Base-by-base conservation (phyloP, 352 stramenopile genomes). In the Phytopythium cucurbitacearum region DNA sequence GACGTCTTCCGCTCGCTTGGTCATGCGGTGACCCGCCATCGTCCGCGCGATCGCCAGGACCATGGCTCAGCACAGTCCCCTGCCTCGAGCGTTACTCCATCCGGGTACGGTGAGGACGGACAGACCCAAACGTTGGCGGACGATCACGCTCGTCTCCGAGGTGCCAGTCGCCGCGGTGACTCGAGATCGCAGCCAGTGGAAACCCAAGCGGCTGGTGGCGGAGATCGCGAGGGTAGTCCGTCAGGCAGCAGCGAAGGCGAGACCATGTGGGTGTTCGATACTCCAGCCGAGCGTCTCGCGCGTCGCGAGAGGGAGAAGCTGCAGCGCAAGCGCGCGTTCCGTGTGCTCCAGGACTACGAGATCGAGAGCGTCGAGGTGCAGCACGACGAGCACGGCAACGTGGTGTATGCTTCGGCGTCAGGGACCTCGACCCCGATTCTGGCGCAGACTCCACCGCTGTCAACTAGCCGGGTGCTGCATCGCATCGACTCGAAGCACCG, bases 221-320 rank as follows among this genome's bases (percentile, higher is more conserved):
- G 10, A 15, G 13, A 13, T 10, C 44, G 28, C 28, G 38, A 28
- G 9, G 32, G 5, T 11, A 59, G 44, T 40, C 53, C 53, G 12
- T 6, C 33, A 42, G 57, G 54, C 32, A 65, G 62, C 21, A 71
- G 62, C 39, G 64, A 64, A 7, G 73, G 69, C 7, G 65, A 82
- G 44, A 80, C 73, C 0, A 82, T 82, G 69, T 75, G 69, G 65
- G 54, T 85, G 4, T 76, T 73, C 13, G 65, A 75, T 36, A 85
- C 72, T 0, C 72, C 79, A 3, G 69, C 61, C 7, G 64, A 89
- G 53, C 76, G 79, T 48, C 61, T 85, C 1, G 59, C 70, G 15
- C 74, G 68, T 10, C 71, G 72, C 5, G 67, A 87, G 53, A 55
- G 70, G 39, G 79, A 89, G 45, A 79, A 78, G 37, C 49, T 75